Evolutionary conservation across 2,329 filamentous ascomycete species (phyloP).

Genomic region (Penicillium sp.): DNA sequence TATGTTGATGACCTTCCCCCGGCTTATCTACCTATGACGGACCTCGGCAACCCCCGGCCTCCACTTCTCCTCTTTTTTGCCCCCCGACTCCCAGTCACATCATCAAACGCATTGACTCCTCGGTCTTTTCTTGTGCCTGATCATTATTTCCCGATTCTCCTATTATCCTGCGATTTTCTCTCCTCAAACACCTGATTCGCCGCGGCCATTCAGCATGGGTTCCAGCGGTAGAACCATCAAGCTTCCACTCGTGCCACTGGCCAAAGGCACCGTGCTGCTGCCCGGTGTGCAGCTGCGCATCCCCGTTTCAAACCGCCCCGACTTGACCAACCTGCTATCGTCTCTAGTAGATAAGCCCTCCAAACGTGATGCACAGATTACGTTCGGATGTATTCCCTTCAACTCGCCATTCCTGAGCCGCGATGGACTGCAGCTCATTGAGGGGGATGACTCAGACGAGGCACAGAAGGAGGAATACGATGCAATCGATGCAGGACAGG

Average conservation of each 20-base stretch:
- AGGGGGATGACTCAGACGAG: conserved; percentile 58
- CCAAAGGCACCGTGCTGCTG: conserved; percentile 76
- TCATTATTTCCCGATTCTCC: background rate
- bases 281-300: conserved; percentile 85
- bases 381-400: conserved; percentile 85
- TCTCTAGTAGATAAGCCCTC: conserved; percentile 74
- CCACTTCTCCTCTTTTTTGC: background rate
- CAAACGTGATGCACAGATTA: conserved; percentile 67
- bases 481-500: conserved; percentile 59
- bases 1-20: background rate
- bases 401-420: conserved; percentile 71
- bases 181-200: conserved; percentile 6
- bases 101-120: background rate
- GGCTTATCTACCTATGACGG: background rate
- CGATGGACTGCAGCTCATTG: conserved; percentile 74
- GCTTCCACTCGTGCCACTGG: conserved; percentile 79
- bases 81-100: background rate
- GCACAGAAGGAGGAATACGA: conserved; percentile 45
- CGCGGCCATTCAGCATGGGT: conserved; percentile 31
- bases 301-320: conserved; percentile 77
- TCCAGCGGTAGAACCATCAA: conserved; percentile 41
- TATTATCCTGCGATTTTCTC: conserved; percentile 5
- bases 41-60: background rate
- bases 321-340: conserved; percentile 84
- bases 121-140: no score